Evolutionary conservation across 331 rosid genomes (phyloP).

Genomic region (Rhamnella rubrinervis): DNA sequence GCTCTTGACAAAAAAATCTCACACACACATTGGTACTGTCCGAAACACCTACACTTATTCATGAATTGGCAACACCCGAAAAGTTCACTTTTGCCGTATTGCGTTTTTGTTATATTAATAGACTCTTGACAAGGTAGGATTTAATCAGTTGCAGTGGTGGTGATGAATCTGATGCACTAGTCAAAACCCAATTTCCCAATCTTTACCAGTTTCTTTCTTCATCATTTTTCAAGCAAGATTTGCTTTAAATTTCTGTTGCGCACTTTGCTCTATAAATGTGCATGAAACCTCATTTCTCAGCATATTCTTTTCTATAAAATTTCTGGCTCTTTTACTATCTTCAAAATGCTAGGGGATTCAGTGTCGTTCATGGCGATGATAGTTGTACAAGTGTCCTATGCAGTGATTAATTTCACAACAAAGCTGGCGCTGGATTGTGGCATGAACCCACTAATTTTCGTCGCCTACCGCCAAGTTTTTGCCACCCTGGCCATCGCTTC

Average conservation of each 20-base stretch:
- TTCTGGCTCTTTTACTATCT: neutral
- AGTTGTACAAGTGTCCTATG: conserved; percentile 48
- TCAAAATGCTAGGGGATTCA: conserved; percentile 7
- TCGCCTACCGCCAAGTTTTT: conserved; percentile 72
- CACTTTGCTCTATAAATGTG: conserved; percentile 7
- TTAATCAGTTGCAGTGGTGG: too few relatives aligned
- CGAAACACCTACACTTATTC: too few relatives aligned
- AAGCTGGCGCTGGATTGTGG: conserved; percentile 74
- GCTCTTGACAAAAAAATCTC: too few relatives aligned
- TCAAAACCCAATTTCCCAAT: neutral
- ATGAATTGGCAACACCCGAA: too few relatives aligned
- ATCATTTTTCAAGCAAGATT: conserved; percentile 24
- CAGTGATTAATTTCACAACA: conserved; percentile 66
- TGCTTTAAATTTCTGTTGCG: conserved; percentile 26
- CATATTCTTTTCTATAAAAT: neutral
- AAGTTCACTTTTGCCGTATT: too few relatives aligned
- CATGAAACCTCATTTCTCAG: conserved; percentile 1
- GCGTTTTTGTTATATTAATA: too few relatives aligned
- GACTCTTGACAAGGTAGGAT: too few relatives aligned
- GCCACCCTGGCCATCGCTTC: conserved; percentile 67
- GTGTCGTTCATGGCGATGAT: conserved; percentile 56
- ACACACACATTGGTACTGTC: too few relatives aligned
- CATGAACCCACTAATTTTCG: conserved; percentile 77
- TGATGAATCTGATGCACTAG: too few relatives aligned
- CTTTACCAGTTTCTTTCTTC: conserved; percentile 9